These are phyloP conservation scores for Metschnikowia continentalis DNA, from an alignment of 805 yeast species.

Conservation along the genomic window DNA sequence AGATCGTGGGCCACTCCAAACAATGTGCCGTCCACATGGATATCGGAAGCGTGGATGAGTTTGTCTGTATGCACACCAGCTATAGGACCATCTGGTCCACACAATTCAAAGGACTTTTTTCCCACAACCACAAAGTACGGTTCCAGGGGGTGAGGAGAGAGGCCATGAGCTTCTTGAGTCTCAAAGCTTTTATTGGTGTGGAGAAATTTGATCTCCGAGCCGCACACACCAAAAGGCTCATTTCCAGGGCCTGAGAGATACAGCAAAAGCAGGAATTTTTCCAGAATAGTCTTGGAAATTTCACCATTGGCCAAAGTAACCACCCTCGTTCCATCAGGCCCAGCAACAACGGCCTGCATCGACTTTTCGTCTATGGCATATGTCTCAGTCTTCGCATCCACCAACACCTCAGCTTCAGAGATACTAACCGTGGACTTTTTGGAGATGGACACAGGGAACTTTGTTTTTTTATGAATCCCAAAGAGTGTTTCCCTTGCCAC, in stretches of 20 bases:
- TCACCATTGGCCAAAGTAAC: background rate
- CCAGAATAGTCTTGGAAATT: too few species aligned
- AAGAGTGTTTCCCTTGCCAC: conserved; percentile 32
- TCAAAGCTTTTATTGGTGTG: background rate
- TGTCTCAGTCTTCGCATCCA: background rate
- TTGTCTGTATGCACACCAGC: conserved; percentile 11
- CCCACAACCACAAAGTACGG: conserved; percentile 15
- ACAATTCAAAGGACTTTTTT: conserved; percentile 10
- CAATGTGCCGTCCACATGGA: conserved; percentile 50
- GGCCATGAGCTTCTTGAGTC: background rate
- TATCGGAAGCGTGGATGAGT: conserved; percentile 20
- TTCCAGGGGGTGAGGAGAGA: conserved; percentile 13
- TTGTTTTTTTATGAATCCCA: conserved; percentile 33
- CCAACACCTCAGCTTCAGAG: conserved; percentile 6
- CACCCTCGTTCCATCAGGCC: background rate
- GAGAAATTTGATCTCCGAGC: conserved; percentile 4
- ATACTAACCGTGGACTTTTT: conserved; percentile 14
- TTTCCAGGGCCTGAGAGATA: background rate
- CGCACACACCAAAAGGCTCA: conserved; percentile 9
- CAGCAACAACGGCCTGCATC: background rate
- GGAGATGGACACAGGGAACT: conserved; percentile 20
- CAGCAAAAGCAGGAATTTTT: background rate
- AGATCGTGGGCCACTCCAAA: conserved; percentile 31
- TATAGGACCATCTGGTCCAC: conserved; percentile 6
- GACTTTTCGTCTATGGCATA: conserved; percentile 10